Base-by-base conservation (phyloP, 345 rosid species). In the Aurinia saxatilis region DNA sequence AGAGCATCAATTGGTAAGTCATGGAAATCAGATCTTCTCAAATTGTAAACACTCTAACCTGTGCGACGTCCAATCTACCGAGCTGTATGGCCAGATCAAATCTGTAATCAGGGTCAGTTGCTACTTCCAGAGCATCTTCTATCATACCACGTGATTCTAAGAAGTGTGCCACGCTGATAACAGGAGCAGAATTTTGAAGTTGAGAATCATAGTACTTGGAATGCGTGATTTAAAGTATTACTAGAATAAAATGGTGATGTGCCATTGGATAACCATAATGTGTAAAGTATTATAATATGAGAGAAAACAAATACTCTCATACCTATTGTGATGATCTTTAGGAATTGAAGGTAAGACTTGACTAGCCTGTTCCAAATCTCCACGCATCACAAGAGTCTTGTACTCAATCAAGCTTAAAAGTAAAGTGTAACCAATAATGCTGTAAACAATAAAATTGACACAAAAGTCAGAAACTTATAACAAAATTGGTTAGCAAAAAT, bases 371-470 rank as follows among this genome's bases (percentile, higher is more conserved):
- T 85, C 91, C 17, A 85, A 62, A 66, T 88, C 91, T 57, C 95
- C 95, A 50, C 95, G 95, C 95, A 88, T 85, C 54, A 88, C 91
- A 72, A 88, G 87, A 62, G 95, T 88, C 79, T 88, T 88, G 77
- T 85, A 88, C 79, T 88, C 95, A 49, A 88, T 85, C 79, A 88
- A 80, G 75, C 87, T 85, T 65, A 88, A 84, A 70, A 85, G 95
- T 62, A 88, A 67, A 37, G 91, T 85, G 79, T 88, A 88, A 30
- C 95, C 95, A 58, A 85, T 69, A 61, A 88, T 74, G 59, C 95
- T 88, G 83, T 73, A 73, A 12, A 19, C 40, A 47, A 63, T 21
- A 47, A 39, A 38, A 39, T 17, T 58, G 35, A 65, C 50, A 40
- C 36, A 57, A 9, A 61, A 13, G 52, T 50, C 27, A 46, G 66